Evolutionary conservation across 805 yeast genomes (phyloP), one percentile per base, ranked within the genome.

Genomic region (Cyberlindnera amylophila): DNA sequence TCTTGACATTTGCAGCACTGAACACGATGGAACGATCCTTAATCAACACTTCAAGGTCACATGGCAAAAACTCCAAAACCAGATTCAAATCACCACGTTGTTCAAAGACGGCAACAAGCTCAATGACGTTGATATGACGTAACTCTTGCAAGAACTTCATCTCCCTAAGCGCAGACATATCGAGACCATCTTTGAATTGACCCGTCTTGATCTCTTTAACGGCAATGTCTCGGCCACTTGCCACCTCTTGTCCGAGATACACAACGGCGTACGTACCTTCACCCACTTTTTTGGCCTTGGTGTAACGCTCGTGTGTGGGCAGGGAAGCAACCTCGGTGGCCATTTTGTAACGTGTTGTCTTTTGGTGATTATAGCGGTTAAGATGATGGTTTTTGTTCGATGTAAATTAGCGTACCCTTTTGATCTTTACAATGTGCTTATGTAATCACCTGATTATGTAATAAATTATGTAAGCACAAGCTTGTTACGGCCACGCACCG

Each of bases 211-310:
- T 93, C 69, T 89, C 96, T 59, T 93, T 93, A 46, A 95, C 82
- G 51, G 99, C 99, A 27, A 93, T 82, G 39, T 72, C 70, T 41
- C 90, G 64, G 6, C 62, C 65, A 23, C 78, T 73, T 37, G 65
- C 70, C 11, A 69, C 52, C 58, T 84, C 84, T 32, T 72, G 78
- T 2, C 98, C 98, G 13, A 90, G 71, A 56, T 82, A 88, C 6
- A 93, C 99, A 42, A 90, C 95, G 36, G 99, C 99, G 68, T 91
- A 93, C 0, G 99, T 93, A 65, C 99, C 99, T 66, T 93, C 99
- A 59, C 99, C 99, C 23, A 93, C 97, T 59, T 89, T 90, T 51
- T 77, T 80, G 43, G 89, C 96, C 46, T 42, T 42, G 4, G 42
- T 36, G 27, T 45, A 45, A 4, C 28, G 36, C n/a, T 23, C n/a